phyloP scores from a whole-genome alignment of 1,284 basidiomycete genomes.

The Neolentinus lepideus region DNA sequence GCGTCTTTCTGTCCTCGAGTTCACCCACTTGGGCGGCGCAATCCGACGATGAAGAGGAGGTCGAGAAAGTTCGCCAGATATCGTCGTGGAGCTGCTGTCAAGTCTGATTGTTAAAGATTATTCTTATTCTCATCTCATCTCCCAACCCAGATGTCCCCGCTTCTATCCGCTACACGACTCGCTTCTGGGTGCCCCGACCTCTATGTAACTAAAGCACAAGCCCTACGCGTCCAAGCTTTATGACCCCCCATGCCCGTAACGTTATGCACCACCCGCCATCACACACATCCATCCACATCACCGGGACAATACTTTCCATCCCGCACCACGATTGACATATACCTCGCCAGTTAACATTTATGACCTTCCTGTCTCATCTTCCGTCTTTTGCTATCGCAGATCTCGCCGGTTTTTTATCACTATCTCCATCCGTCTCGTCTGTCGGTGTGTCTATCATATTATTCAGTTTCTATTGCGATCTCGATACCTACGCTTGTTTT shows the following conservation, averaged over 20 bases:
- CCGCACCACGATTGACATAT: background rate
- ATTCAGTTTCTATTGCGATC: background rate
- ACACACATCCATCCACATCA: background rate
- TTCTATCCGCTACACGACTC: background rate
- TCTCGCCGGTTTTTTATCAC: background rate
- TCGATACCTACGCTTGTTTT: background rate
- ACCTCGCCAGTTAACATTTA: background rate
- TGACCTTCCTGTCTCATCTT: background rate
- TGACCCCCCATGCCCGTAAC: background rate
- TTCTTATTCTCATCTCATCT: background rate
- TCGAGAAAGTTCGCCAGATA: slow-evolving; percentile 37
- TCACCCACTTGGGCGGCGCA: slow-evolving; percentile 70
- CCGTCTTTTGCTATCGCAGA: background rate
- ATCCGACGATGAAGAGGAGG: slow-evolving; percentile 73
- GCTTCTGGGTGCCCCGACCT: background rate
- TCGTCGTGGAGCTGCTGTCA: slow-evolving; percentile 65
- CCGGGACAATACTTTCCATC: slow-evolving; percentile 1
- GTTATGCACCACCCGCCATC: background rate
- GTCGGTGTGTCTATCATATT: slow-evolving; percentile 1
- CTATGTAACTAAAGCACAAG: background rate
- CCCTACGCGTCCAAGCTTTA: background rate
- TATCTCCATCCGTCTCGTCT: background rate
- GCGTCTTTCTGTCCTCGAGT: slow-evolving; percentile 57
- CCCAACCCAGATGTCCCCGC: background rate
- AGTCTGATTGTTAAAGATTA: slow-evolving; percentile 19